Evolutionary conservation across 805 yeast species (phyloP), one percentile per base, ranked within the genome.

Genomic region (Grigorovia humatica): DNA sequence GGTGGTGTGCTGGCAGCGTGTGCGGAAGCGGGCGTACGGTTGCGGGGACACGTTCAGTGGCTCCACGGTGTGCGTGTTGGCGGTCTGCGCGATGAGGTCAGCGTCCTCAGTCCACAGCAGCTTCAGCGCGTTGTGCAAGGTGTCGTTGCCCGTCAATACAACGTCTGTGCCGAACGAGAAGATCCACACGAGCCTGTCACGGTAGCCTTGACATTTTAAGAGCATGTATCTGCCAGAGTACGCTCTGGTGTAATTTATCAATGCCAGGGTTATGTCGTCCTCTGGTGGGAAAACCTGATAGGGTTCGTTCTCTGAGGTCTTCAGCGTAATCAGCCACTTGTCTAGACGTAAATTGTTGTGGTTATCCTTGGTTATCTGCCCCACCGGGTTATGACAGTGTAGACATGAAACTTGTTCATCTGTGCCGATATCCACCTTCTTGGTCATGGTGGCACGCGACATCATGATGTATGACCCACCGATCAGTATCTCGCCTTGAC

Each of bases 391-490:
- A 2, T 18, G 18, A 52, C 70, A 67, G 2, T 48, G 40, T 1
- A 23, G 23, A 52, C 69, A 67, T 3, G 15, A 9, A 1, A 57
- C 49, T 20, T n/a, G 46, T 7, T 8, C 46, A 13, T 50, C 45
- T 2, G 44, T 30, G 32, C 20, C 46, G 9, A 41, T 7, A 1
- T 38, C 15, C 17, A 38, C 17, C 12, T 38, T 12, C n/a, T 13
- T 38, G 17, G n/a, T n/a, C 23, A 32, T 15, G 60, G 40, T 30
- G 67, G 57, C 1, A 51, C 56, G 20, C 41, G 43, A 17, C 4
- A 57, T 52, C 15, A 51, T 38, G 20, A 66, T 57, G 44, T 52
- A 61, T 5, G 67, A 59, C 8, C 56, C 62, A 15, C 69, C 64
- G 1, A 67, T 47, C 6, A 67, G 49, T 2, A 68, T 40, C 42